Base-by-base conservation (phyloP, 768 basidiomycete genomes). In the Filobasidium wieringae region DNA sequence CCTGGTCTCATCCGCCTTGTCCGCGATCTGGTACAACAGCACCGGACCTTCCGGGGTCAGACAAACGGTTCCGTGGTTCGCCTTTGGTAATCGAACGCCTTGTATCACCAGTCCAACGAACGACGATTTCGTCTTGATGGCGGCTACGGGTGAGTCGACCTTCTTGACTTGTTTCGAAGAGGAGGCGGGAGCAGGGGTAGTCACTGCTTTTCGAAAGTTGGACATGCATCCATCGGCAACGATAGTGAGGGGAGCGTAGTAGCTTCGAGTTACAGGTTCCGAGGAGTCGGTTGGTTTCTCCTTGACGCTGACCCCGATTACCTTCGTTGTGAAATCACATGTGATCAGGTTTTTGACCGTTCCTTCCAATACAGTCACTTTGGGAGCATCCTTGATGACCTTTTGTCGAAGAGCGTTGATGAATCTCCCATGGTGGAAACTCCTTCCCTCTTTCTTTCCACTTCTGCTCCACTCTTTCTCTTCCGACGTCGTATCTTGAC, bases 161-260 rank as follows among this genome's bases (percentile, higher is more conserved):
- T 41, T 45, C 7, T 39, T 41, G 26, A 4, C n/a, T 5, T 34
- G 6, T 29, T 6, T 30, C 33, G 33, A n/a, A 12, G 56, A 17
- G 4, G 29, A 27, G 17, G 24, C 30, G 6, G 55, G 49, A 19
- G 41, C 11, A 17, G 40, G 36, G 5, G 41, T 26, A 1, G 58
- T 54, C 12, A 43, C 53, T 11, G 39, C 60, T 11, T 74, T 78
- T 51, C 93, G 80, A 78, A 99, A 92, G 68, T 92, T 95, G 4
- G 88, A 92, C 75, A 88, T 88, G 72, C 89, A 95, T 0, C 93
- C 93, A 70, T 99, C 93, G 4, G 92, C 90, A 58, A 96, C 76
- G 69, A 97, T 76, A 43, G 89, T 87, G 51, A 99, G 72, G 63
- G 85, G 82, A 0, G 87, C 90, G 58, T 77, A 79, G 66, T 84